Conservation (phyloP, 257 asterid species). For the Nicotiana knightiana region DNA sequence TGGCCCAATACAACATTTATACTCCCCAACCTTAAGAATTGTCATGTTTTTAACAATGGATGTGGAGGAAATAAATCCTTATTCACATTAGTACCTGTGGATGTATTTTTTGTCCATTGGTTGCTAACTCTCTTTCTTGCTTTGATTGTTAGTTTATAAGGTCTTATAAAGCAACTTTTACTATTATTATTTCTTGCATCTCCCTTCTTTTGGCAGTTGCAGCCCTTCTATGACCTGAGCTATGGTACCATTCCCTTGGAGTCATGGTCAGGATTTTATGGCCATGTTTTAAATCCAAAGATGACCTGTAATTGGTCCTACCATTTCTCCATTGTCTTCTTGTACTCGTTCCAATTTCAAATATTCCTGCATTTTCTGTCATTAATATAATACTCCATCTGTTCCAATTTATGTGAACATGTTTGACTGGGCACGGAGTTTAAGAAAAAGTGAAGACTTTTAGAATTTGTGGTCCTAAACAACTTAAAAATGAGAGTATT, state of each 20-base stretch:
- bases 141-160: background rate
- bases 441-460: no score
- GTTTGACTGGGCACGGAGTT: no score
- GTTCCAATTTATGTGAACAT: no score
- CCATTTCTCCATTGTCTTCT: background rate
- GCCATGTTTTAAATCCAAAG: background rate
- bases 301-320: background rate
- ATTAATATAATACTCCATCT: background rate
- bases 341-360: background rate
- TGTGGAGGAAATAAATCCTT: background rate
- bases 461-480: no score
- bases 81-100: background rate
- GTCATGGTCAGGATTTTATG: background rate
- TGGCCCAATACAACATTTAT: background rate
- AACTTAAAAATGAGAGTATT: no score
- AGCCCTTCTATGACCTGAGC: background rate
- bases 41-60: background rate
- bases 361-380: background rate
- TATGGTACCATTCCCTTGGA: background rate
- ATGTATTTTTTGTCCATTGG: background rate
- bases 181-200: background rate
- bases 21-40: background rate
- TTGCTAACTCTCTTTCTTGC: background rate
- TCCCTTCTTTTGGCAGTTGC: background rate
- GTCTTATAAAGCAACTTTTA: background rate